These are phyloP conservation scores for Fusarium clavum DNA, from an alignment of 2,329 filamentous ascomycete species.

Conservation along the genomic window DNA sequence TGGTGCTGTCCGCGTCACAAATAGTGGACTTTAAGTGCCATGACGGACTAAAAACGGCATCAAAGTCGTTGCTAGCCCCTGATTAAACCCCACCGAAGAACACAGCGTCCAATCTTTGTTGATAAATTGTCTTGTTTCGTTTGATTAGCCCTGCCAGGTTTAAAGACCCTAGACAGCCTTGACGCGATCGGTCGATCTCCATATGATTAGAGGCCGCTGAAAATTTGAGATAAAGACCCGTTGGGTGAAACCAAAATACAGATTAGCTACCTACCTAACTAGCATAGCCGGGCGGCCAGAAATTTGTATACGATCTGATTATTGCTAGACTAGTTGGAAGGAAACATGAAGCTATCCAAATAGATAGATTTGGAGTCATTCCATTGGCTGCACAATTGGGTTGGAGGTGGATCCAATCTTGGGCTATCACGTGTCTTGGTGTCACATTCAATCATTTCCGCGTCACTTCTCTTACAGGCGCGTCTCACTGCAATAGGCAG, in stretches of 20 bases:
- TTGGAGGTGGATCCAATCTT: constrained; percentile 1
- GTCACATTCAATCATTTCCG: constrained; percentile 29
- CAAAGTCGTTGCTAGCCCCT: constrained; percentile 31
- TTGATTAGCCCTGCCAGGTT: constrained; percentile 34
- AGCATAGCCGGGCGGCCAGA: not conserved
- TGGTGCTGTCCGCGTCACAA: constrained; percentile 37
- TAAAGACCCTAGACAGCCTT: constrained; percentile 26
- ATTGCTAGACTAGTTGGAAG: constrained; percentile 8
- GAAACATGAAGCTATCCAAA: not conserved
- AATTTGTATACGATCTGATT: not conserved
- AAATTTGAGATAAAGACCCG: not conserved
- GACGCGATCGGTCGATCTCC: constrained; percentile 33
- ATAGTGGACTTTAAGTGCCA: constrained; percentile 37
- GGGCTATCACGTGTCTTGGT: constrained; percentile 43
- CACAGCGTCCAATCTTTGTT: constrained; percentile 32
- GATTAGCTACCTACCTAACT: not conserved
- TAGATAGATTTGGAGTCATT: not conserved
- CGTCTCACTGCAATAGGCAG: constrained; percentile 16
- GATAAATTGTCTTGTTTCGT: constrained; percentile 35
- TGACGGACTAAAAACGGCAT: constrained; percentile 43
- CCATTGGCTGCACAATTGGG: not conserved
- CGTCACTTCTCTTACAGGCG: constrained; percentile 28
- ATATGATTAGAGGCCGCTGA: constrained; percentile 8
- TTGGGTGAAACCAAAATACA: constrained; percentile 1
- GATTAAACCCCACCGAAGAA: constrained; percentile 24